phyloP scores from a whole-genome alignment of 495 filamentous ascomycete genomes.

The Lasiosphaeris hirsuta region DNA sequence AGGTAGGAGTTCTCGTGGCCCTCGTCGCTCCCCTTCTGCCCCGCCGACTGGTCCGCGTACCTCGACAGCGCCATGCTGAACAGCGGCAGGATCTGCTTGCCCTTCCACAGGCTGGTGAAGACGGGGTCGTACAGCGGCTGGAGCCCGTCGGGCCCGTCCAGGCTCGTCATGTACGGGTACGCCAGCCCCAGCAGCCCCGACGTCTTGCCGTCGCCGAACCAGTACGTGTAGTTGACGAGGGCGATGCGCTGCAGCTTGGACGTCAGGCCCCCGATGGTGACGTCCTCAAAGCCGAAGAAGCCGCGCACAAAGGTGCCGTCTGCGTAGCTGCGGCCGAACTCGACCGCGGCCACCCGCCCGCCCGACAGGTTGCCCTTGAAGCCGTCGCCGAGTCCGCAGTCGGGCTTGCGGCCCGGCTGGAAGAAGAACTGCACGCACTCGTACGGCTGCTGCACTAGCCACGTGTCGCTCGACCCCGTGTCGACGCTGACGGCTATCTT shows the following conservation, averaged over 20 bases:
- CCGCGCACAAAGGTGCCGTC: conserved; percentile 54
- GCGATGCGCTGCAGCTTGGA: conserved; percentile 51
- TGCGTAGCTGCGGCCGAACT: conserved; percentile 56
- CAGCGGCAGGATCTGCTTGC: conserved; percentile 47
- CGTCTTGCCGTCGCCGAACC: conserved; percentile 45
- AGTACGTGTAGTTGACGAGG: conserved; percentile 46
- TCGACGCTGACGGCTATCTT: conserved; percentile 54
- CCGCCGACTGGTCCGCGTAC: conserved; percentile 2
- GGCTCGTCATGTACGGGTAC: conserved; percentile 49
- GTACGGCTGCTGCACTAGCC: conserved; percentile 49
- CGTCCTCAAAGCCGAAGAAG: conserved; percentile 50
- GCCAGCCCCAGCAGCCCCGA: conserved; percentile 58
- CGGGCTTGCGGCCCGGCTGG: conserved; percentile 11
- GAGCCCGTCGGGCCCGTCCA: conserved; percentile 22
- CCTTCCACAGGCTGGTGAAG: conserved; percentile 53
- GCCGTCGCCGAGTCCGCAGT: conserved; percentile 50
- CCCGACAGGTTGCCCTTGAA: conserved; percentile 44
- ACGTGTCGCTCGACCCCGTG: conserved; percentile 62
- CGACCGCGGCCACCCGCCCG: conserved; percentile 37
- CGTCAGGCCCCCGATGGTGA: conserved; percentile 48
- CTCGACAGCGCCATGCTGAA: conserved; percentile 50
- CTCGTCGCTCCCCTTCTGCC: background rate
- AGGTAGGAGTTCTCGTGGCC: conserved; percentile 21
- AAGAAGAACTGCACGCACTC: conserved; percentile 36
- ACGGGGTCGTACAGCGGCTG: conserved; percentile 48